Conservation (phyloP, 192 early-diverging fungal genomes). For the Rhizoclosmatium sp. region DNA sequence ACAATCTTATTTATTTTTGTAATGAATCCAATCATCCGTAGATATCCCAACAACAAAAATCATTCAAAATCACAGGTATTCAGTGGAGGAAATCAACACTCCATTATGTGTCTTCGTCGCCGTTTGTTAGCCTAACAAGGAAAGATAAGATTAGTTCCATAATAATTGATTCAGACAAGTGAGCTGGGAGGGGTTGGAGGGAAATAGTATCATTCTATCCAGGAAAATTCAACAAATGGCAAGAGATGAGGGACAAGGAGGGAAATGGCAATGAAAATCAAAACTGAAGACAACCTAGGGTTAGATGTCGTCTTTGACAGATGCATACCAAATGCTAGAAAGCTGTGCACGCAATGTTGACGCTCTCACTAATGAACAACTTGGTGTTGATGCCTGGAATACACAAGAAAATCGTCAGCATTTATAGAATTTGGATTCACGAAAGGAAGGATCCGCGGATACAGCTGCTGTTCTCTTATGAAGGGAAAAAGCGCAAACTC, state of each 20-base stretch:
- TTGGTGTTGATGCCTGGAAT: constrained; percentile 21
- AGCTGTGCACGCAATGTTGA: constrained; percentile 29
- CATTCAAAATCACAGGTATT: neutral
- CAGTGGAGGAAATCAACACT: neutral
- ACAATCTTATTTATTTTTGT: neutral
- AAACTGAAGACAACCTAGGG: constrained; percentile 7
- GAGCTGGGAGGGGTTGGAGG: neutral
- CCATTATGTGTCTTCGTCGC: constrained; percentile 26
- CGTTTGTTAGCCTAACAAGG: constrained; percentile 19
- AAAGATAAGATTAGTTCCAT: neutral
- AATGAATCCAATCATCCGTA: neutral
- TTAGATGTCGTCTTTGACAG: constrained; percentile 37
- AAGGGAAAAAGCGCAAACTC: too few species aligned
- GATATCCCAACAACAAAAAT: neutral
- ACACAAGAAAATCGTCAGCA: neutral
- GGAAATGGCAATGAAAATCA: neutral
- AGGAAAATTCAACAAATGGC: neutral
- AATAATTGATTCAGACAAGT: neutral
- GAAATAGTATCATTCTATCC: neutral
- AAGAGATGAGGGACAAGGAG: neutral
- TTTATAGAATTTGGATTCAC: too few species aligned
- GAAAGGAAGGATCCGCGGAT: too few species aligned
- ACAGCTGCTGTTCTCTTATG: too few species aligned
- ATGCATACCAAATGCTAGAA: constrained; percentile 36
- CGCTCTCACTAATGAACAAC: constrained; percentile 16